Percentiles rank a stretch among this genome's conserved stretches.
These are phyloP conservation scores for Colletotrichum incanum DNA, from an alignment of 2,329 filamentous ascomycete genomes.

Conservation along the genomic window DNA sequence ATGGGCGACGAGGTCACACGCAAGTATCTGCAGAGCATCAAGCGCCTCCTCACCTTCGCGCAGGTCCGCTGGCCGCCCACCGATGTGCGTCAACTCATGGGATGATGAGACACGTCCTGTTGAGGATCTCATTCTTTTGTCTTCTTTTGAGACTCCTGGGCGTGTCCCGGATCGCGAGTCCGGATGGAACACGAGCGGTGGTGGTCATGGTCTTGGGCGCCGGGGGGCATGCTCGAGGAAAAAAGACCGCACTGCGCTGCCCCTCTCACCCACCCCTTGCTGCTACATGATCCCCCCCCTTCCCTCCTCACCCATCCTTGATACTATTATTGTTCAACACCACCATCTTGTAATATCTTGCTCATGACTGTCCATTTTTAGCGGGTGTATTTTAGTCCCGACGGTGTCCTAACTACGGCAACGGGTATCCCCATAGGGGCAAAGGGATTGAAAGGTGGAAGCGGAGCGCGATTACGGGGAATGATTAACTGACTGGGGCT, in stretches of 20 bases:
- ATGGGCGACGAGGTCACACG: constrained; percentile 97
- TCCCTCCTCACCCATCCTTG: not conserved
- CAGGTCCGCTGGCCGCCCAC: constrained; percentile 97
- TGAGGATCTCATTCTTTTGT: not conserved
- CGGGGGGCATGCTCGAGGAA: not conserved
- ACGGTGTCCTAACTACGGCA: not conserved
- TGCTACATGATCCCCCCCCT: not conserved
- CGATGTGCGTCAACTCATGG: constrained; percentile 95
- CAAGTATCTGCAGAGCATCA: constrained; percentile 98
- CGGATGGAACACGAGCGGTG: constrained; percentile 20
- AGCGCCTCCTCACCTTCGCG: constrained; percentile 95
- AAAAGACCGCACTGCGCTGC: not conserved
- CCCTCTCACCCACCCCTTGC: not conserved
- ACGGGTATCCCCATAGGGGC: constrained; percentile 8
- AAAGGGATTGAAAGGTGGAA: constrained; percentile 23
- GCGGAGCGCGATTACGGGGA: constrained; percentile 8
- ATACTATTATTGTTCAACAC: not conserved
- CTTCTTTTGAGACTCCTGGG: constrained; percentile 2
- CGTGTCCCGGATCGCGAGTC: constrained; percentile 1
- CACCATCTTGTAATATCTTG: constrained; percentile 25
- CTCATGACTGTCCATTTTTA: constrained; percentile 17
- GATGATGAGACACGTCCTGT: constrained; percentile 61
- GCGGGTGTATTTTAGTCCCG: constrained; percentile 33
- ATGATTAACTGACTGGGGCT: not conserved
- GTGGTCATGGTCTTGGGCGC: not conserved